Evolutionary conservation across 768 basidiomycete genomes (phyloP).

Genomic region (Russula compacta): DNA sequence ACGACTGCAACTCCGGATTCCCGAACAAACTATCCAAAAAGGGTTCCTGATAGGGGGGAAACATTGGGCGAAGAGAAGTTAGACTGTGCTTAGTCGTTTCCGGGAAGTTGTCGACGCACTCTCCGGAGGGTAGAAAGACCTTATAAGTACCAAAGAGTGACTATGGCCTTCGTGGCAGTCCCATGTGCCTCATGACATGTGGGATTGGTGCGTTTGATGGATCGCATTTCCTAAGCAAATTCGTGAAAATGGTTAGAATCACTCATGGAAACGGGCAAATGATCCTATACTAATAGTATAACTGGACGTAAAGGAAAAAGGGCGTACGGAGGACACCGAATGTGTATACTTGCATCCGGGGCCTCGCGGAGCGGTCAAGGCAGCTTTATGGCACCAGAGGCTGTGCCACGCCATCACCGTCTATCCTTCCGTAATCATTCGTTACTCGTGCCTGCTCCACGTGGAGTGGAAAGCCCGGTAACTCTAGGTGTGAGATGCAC

Average conservation of each 20-base stretch:
- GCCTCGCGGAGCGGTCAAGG: constrained; percentile 2
- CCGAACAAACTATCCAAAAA: not conserved
- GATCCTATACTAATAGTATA: not conserved
- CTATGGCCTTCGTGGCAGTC: not conserved
- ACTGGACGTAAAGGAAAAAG: not conserved
- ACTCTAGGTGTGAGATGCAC: not conserved
- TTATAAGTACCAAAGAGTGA: not conserved
- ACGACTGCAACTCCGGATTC: not conserved
- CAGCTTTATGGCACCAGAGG: not conserved
- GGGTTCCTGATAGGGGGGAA: not conserved
- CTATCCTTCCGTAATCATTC: not conserved
- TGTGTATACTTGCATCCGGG: not conserved
- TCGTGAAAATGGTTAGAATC: not conserved
- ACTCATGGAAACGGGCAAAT: not conserved
- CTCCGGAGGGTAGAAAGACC: not conserved
- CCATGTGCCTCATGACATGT: not conserved
- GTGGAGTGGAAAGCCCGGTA: no score
- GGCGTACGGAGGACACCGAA: not conserved
- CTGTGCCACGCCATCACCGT: not conserved
- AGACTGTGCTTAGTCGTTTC: not conserved
- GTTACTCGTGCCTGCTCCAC: not conserved
- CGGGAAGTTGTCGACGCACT: not conserved
- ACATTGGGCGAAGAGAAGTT: not conserved
- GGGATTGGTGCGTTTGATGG: not conserved
- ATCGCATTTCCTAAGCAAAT: not conserved